Evolutionary conservation across 2,329 filamentous ascomycete species (phyloP).

Genomic region (Nigrospora oryzae): DNA sequence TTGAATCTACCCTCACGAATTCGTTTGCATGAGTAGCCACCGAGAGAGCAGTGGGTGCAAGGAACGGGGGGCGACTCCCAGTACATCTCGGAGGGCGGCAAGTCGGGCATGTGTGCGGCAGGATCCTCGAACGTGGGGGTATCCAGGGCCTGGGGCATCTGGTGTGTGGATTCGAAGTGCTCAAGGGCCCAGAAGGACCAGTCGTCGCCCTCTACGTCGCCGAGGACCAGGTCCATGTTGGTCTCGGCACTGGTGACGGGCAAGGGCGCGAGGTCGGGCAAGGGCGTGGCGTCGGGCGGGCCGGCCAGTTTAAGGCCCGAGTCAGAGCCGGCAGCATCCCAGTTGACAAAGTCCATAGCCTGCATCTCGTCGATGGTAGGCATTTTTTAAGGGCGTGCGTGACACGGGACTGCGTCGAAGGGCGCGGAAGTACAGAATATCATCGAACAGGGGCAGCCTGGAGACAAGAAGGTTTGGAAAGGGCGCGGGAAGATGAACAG

Average conservation of each 20-base stretch:
- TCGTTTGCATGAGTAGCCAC: slow-evolving; percentile 50
- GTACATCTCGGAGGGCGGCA: slow-evolving; percentile 21
- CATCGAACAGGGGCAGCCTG: too few relatives aligned
- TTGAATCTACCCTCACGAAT: slow-evolving; percentile 51
- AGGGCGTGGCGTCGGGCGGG: slow-evolving; percentile 25
- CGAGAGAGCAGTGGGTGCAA: slow-evolving; percentile 42
- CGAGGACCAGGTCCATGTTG: slow-evolving; percentile 45
- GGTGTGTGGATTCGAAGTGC: slow-evolving; percentile 39
- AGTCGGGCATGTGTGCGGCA: slow-evolving; percentile 18
- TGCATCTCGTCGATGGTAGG: slow-evolving; percentile 47
- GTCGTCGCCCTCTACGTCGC: slow-evolving; percentile 48
- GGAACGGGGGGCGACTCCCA: slow-evolving; percentile 37
- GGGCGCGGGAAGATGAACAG: not conserved
- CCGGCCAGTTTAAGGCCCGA: slow-evolving; percentile 21
- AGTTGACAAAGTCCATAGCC: slow-evolving; percentile 50
- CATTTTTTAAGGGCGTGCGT: slow-evolving; percentile 12
- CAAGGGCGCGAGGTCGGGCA: slow-evolving; percentile 8
- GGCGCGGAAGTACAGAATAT: too few relatives aligned
- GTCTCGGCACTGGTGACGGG: slow-evolving; percentile 10
- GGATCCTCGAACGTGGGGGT: slow-evolving; percentile 19
- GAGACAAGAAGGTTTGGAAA: too few relatives aligned
- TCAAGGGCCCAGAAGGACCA: slow-evolving; percentile 52
- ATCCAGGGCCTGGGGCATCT: slow-evolving; percentile 23
- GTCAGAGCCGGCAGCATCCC: slow-evolving; percentile 37
- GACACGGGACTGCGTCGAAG: slow-evolving; percentile 2